Base-by-base conservation (phyloP, 1,284 basidiomycete species). In the Dichomitus squalens region DNA sequence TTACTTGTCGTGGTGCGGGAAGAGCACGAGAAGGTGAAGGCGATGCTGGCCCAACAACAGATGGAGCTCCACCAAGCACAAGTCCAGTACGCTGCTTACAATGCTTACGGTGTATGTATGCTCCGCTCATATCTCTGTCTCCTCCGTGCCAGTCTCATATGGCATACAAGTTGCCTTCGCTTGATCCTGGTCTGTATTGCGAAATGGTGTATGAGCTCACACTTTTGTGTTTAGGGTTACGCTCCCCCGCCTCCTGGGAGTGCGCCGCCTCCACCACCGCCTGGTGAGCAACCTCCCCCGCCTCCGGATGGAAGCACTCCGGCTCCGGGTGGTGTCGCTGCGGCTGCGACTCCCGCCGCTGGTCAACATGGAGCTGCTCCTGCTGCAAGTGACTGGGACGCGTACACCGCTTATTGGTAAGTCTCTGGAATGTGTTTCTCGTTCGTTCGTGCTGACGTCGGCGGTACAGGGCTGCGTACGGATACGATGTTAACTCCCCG, bases 401-500 rank as follows among this genome's bases (percentile, higher is more conserved):
- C 88, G 6, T 91, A 87, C 60, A 76, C 84, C 34, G 79, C 83
- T 39, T 91, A 91, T 69, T 91, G 88, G 88, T 89, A 63, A 43
- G 80, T 72, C 49, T 35, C 41, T 14, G 50, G 18, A 25, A 14
- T 20, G n/a, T 34, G 48, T 29, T 48, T 7, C 39, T 12, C 25
- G 46, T 50, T 7, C 35, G 41, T 54, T 20, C 12, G 11, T 51
- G 51, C 49, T 59, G 38, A 64, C 34, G 29, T 36, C 49, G 34
- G 48, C 41, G 49, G 34, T 57, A 35, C 63, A 92, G 91, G 90
- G 89, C 92, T 57, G 87, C 89, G 14, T 93, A 93, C 70, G 93
- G 93, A 8, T 95, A 95, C 73, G 92, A 95, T 68, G 90, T 95
- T 64, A 93, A 92, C 67, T 88, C 89, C 3, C 70, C 82, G 2